A percentile compares a stretch with the other conserved stretches of the same genome.
phyloP scores from a whole-genome alignment of 73 alveolate genomes.

The Tetrahymena malaccensis region DNA sequence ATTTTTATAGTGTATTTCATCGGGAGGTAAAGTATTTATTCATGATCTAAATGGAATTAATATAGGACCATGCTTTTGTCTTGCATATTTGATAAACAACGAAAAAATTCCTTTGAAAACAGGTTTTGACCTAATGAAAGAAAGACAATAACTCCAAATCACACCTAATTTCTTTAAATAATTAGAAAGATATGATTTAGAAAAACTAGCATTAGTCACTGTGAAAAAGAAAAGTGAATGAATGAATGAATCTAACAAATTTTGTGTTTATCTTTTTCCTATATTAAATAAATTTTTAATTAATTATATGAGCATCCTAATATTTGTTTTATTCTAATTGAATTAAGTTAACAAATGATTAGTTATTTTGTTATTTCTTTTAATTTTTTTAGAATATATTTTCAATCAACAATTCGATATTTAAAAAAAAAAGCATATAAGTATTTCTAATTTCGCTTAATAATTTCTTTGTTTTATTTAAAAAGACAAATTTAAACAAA shows the following conservation, averaged over 20 bases:
- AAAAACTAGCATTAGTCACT: conserved; percentile 24
- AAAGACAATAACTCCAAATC: conserved; percentile 3
- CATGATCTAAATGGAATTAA: conserved; percentile 80
- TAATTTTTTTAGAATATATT: too few relatives aligned
- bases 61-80: conserved; percentile 77
- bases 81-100: conserved; percentile 82
- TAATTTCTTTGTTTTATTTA: too few relatives aligned
- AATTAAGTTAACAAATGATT: too few relatives aligned
- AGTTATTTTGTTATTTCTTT: too few relatives aligned
- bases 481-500: too few relatives aligned
- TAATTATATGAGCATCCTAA: too few relatives aligned
- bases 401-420: too few relatives aligned
- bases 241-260: not conserved
- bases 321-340: too few relatives aligned
- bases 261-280: too few relatives aligned
- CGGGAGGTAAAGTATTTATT: conserved; percentile 70
- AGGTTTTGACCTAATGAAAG: conserved; percentile 47
- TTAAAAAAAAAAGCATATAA: too few relatives aligned
- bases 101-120: conserved; percentile 65
- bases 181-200: conserved; percentile 38
- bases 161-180: conserved; percentile 32
- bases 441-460: too few relatives aligned
- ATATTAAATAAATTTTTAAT: too few relatives aligned
- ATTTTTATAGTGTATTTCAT: not conserved
- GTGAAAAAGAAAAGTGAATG: conserved; percentile 18